Percentiles rank a stretch among this genome's conserved stretches.
phyloP scores from a whole-genome alignment of 495 filamentous ascomycete genomes.

The Baudoinia panamericana region DNA sequence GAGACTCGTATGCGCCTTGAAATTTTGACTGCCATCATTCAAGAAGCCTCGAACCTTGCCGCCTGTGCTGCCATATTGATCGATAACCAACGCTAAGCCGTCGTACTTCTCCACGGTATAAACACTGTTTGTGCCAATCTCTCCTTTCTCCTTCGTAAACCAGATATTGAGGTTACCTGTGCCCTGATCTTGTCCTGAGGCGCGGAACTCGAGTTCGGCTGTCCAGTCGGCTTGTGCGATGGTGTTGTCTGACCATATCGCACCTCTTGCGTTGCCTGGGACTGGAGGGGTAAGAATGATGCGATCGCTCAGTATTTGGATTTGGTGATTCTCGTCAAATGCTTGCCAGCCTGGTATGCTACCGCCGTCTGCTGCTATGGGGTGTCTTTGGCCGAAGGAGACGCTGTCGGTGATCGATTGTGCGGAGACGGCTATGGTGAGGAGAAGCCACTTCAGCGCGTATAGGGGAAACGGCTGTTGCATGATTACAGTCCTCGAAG shows the following conservation, averaged over 20 bases:
- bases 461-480: too few species aligned
- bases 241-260: constrained; percentile 57
- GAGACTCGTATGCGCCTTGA: constrained; percentile 61
- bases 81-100: constrained; percentile 72
- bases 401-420: constrained; percentile 51
- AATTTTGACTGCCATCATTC: constrained; percentile 79
- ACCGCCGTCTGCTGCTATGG: constrained; percentile 43
- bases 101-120: constrained; percentile 76
- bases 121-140: constrained; percentile 57
- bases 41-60: constrained; percentile 78
- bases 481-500: too few species aligned
- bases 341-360: constrained; percentile 53
- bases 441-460: constrained; percentile 12
- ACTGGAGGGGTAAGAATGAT: constrained; percentile 79
- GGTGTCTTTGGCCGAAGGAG: constrained; percentile 63
- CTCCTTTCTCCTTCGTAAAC: constrained; percentile 63
- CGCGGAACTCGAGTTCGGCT: constrained; percentile 75
- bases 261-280: constrained; percentile 75
- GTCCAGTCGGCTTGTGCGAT: constrained; percentile 45
- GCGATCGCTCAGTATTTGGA: constrained; percentile 76
- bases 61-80: constrained; percentile 64
- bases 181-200: constrained; percentile 69
- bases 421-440: constrained; percentile 39
- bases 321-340: constrained; percentile 54
- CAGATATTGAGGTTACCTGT: constrained; percentile 88